phyloP scores from a whole-genome alignment of 345 rosid genomes.

The Lepidium sativum region DNA sequence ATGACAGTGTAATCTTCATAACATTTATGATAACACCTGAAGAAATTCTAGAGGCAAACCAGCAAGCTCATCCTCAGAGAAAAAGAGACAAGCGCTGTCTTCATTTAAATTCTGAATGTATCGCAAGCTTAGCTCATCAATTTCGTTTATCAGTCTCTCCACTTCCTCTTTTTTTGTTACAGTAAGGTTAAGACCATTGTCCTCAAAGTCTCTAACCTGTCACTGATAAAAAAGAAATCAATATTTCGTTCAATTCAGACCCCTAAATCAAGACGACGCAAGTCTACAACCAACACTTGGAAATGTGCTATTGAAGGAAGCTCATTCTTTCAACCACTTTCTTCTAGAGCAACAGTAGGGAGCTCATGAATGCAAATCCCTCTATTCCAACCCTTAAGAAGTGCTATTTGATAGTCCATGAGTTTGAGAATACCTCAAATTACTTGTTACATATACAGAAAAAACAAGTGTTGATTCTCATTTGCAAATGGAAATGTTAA shows the following conservation, averaged over 20 bases:
- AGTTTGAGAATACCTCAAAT: background rate
- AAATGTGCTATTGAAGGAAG: background rate
- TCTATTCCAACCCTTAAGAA: background rate
- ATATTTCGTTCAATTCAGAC: conserved; percentile 20
- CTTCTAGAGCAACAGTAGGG: background rate
- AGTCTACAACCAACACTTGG: background rate
- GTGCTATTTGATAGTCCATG: background rate
- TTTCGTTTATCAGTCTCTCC: conserved; percentile 57
- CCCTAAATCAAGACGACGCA: background rate
- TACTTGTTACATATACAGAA: background rate
- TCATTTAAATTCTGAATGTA: conserved; percentile 69
- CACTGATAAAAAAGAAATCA: conserved; percentile 60
- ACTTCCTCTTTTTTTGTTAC: conserved; percentile 69
- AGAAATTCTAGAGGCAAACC: conserved; percentile 74
- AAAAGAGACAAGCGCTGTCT: conserved; percentile 55
- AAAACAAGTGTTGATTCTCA: background rate
- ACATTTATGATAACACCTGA: conserved; percentile 39
- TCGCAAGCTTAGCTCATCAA: conserved; percentile 61
- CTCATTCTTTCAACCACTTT: background rate
- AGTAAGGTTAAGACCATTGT: conserved; percentile 82
- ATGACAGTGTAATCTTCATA: background rate
- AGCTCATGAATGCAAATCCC: background rate
- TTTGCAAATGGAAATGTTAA: background rate
- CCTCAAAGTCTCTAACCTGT: conserved; percentile 92
- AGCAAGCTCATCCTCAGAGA: conserved; percentile 57